phyloP scores from a whole-genome alignment of 148 eudicot genomes.

The Cornus florida region DNA sequence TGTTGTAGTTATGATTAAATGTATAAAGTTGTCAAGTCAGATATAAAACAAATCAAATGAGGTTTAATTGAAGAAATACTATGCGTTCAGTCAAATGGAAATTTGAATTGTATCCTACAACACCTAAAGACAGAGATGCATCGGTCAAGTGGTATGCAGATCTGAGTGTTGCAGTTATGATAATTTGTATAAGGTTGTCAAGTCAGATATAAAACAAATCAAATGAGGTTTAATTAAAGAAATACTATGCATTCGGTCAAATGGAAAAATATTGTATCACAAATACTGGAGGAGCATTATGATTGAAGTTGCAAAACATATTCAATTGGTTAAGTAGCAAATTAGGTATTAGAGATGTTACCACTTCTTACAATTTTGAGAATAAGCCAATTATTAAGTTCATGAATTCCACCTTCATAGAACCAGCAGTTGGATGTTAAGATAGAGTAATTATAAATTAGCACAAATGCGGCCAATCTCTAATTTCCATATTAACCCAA shows the following conservation, averaged over 20 bases:
- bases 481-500: not conserved
- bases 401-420: not conserved
- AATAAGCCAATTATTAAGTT: not conserved
- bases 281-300: not conserved
- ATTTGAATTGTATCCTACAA: too few relatives aligned
- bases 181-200: too few relatives aligned
- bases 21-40: not conserved
- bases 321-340: not conserved
- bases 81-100: not conserved
- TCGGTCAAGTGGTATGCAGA: too few relatives aligned
- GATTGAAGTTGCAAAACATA: not conserved
- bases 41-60: not conserved
- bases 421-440: not conserved
- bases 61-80: not conserved
- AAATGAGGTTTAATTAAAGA: not conserved
- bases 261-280: not conserved
- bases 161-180: too few relatives aligned
- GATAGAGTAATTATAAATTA: not conserved
- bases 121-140: too few relatives aligned
- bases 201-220: not conserved
- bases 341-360: not conserved
- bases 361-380: not conserved
- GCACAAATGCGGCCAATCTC: not conserved
- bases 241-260: not conserved
- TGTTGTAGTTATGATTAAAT: too few relatives aligned